Evolutionary conservation across 768 basidiomycete species (phyloP).

Genomic region (Macrolepiota dolichaula): DNA sequence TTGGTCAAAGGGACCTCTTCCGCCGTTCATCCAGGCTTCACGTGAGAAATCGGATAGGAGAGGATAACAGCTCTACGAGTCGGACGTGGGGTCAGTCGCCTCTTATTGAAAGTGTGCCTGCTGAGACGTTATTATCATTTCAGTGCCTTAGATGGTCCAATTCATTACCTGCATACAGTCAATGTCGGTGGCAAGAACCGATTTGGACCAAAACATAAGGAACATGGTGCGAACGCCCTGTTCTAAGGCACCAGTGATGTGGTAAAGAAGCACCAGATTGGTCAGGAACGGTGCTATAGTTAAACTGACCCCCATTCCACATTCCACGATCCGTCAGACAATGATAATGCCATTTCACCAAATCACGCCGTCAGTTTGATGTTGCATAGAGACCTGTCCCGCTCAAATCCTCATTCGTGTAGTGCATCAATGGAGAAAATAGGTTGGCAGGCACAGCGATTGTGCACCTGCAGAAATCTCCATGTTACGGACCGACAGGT

Average conservation of each 20-base stretch:
- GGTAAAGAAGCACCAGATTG: slow-evolving; percentile 11
- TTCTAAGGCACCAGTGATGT: slow-evolving; percentile 14
- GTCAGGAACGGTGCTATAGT: slow-evolving; percentile 13
- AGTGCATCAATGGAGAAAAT: not conserved
- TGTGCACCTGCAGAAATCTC: not conserved
- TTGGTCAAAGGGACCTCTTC: not conserved
- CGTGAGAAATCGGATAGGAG: not conserved
- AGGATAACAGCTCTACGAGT: not conserved
- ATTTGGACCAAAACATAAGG: not conserved
- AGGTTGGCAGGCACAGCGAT: not conserved
- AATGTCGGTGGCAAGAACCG: not conserved
- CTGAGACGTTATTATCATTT: not conserved
- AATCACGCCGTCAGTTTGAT: not conserved
- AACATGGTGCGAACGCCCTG: not conserved
- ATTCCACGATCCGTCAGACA: not conserved
- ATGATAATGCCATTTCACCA: not conserved
- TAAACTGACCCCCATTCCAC: slow-evolving; percentile 1
- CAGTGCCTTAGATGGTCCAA: too few species aligned
- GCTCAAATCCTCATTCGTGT: not conserved
- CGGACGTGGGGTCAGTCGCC: not conserved
- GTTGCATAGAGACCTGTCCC: slow-evolving; percentile 2
- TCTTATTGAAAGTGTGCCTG: not conserved
- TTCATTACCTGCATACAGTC: too few species aligned
- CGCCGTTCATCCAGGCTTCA: not conserved
- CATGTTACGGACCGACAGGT: slow-evolving; percentile 9